Evolutionary conservation across 768 basidiomycete species (phyloP).

Genomic region (Nevesoporus exiguus): DNA sequence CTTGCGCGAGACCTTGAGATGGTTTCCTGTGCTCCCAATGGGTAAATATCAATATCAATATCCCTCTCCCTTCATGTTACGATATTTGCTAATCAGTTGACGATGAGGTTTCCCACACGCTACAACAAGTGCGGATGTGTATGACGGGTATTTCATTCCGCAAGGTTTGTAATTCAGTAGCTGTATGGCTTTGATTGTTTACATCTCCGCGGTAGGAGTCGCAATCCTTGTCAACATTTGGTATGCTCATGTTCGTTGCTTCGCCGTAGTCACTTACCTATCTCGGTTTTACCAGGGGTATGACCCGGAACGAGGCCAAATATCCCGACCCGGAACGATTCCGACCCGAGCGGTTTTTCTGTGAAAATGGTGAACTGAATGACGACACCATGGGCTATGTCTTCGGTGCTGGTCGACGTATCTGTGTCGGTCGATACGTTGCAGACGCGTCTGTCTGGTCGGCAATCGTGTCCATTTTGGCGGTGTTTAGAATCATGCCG

Average conservation of each 20-base stretch:
- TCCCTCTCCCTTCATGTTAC: not conserved
- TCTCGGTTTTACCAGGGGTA: conserved; percentile 20
- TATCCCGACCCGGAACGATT: conserved; percentile 35
- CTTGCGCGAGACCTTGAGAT: no score
- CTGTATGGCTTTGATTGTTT: not conserved
- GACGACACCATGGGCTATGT: conserved; percentile 29
- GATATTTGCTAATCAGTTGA: not conserved
- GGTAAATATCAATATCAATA: no score
- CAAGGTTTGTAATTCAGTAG: conserved; percentile 35
- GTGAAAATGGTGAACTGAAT: conserved; percentile 21
- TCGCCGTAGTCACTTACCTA: not conserved
- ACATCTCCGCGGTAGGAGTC: conserved; percentile 14
- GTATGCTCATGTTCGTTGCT: not conserved
- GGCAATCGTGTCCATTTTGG: conserved; percentile 33
- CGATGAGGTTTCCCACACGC: conserved; percentile 32
- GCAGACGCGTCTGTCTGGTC: conserved; percentile 41
- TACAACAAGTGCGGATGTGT: conserved; percentile 38
- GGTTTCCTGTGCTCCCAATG: conserved; percentile 18
- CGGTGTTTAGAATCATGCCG: conserved; percentile 34
- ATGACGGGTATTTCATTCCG: conserved; percentile 51
- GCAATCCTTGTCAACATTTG: conserved; percentile 31
- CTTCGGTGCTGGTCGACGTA: conserved; percentile 38
- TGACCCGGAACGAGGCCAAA: conserved; percentile 34
- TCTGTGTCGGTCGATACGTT: conserved; percentile 41
- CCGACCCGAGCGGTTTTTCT: conserved; percentile 35